Evolutionary conservation across 163 green algal species (phyloP).

Genomic region (Trebouxiophyceae sp.): DNA sequence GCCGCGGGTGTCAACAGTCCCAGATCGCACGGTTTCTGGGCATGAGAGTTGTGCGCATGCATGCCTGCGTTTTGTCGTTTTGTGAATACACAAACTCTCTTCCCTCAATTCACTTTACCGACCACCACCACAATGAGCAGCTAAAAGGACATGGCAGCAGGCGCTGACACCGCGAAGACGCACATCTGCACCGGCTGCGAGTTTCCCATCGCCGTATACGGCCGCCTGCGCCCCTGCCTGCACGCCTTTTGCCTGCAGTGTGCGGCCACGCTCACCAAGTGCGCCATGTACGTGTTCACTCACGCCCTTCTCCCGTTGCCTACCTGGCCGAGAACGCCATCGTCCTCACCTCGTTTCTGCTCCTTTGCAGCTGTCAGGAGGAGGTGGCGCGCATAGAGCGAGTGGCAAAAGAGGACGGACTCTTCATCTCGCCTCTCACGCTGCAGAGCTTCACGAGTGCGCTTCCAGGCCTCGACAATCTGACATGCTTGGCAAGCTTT

Average conservation of each 20-base stretch:
- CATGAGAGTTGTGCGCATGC: neutral
- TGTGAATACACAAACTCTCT: neutral
- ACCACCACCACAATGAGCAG: neutral
- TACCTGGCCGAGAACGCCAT: too few species aligned
- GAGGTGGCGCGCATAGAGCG: slow-evolving; percentile 39
- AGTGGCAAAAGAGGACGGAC: slow-evolving; percentile 29
- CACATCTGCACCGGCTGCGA: slow-evolving; percentile 68
- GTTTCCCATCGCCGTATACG: slow-evolving; percentile 62
- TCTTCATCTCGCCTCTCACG: slow-evolving; percentile 55
- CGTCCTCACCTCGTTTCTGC: too few species aligned
- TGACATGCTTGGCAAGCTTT: too few species aligned
- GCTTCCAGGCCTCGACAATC: too few species aligned
- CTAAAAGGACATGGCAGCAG: neutral
- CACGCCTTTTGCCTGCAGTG: slow-evolving; percentile 72
- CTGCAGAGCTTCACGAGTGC: slow-evolving; percentile 56
- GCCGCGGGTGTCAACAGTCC: too few species aligned
- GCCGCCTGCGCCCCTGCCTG: slow-evolving; percentile 62
- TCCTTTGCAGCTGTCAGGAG: slow-evolving; percentile 34
- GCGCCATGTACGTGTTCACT: slow-evolving; percentile 55
- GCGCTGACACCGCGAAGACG: slow-evolving; percentile 15
- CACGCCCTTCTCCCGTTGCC: too few species aligned
- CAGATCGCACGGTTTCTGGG: too few species aligned
- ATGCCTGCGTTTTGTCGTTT: neutral
- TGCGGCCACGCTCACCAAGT: slow-evolving; percentile 52
- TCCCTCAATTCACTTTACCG: neutral